phyloP scores from a whole-genome alignment of 2,329 filamentous ascomycete species.

The Apiospora malaysiana region DNA sequence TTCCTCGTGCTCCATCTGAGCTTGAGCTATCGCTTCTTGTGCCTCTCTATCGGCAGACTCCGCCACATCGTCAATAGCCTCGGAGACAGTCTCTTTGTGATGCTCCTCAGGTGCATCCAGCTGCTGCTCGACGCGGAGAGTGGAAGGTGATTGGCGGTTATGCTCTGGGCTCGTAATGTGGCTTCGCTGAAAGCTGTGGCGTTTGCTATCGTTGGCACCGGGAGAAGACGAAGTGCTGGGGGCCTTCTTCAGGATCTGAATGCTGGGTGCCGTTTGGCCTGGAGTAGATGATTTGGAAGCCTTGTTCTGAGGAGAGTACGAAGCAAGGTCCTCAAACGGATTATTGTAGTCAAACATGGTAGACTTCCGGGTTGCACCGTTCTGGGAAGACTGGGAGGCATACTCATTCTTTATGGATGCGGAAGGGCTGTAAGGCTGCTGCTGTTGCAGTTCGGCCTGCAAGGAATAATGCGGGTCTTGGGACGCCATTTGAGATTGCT shows the following conservation, averaged over 20 bases:
- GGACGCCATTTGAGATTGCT: constrained; percentile 30
- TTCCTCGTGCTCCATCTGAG: constrained; percentile 57
- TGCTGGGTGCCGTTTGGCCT: constrained; percentile 40
- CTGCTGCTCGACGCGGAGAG: constrained; percentile 34
- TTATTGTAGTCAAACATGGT: constrained; percentile 45
- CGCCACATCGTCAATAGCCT: constrained; percentile 72
- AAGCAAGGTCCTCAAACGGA: constrained; percentile 49
- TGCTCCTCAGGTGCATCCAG: constrained; percentile 31
- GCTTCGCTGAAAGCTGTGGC: constrained; percentile 49
- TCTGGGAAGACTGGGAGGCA: constrained; percentile 34
- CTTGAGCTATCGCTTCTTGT: constrained; percentile 68
- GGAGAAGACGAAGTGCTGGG: constrained; percentile 43
- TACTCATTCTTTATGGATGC: constrained; percentile 37
- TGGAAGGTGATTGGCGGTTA: constrained; percentile 37
- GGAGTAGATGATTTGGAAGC: constrained; percentile 47
- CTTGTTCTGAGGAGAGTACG: constrained; percentile 48
- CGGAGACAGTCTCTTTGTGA: constrained; percentile 70
- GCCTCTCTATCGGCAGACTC: constrained; percentile 58
- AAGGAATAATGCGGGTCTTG: constrained; percentile 28
- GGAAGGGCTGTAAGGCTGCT: constrained; percentile 29
- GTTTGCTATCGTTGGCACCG: constrained; percentile 49
- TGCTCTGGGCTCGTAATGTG: constrained; percentile 53
- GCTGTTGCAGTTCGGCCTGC: constrained; percentile 22
- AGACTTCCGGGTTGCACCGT: constrained; percentile 32
- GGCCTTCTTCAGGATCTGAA: constrained; percentile 60